Evolutionary conservation across 176 grass and related monocot species (phyloP).

Genomic region (Oryza longistaminata): DNA sequence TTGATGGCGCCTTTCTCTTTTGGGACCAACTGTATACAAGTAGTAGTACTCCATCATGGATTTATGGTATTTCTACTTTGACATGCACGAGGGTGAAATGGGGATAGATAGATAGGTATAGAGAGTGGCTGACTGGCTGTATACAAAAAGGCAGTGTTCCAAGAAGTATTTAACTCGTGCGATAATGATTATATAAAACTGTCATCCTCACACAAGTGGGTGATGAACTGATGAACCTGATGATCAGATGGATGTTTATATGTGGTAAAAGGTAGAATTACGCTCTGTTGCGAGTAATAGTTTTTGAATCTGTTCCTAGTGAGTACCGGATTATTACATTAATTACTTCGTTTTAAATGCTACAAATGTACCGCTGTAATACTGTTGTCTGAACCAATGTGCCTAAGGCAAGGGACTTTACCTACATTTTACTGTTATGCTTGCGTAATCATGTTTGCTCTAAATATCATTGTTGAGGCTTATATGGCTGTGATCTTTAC

Average conservation of each 20-base stretch:
- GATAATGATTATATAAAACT: background rate
- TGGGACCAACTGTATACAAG: background rate
- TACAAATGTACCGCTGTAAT: constrained; percentile 10
- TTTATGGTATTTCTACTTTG: background rate
- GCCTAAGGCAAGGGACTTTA: too few species aligned
- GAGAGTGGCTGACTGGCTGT: background rate
- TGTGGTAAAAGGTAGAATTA: background rate
- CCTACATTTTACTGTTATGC: background rate
- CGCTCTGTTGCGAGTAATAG: background rate
- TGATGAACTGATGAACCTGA: background rate
- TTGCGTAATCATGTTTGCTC: background rate
- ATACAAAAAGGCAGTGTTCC: too few species aligned
- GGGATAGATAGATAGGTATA: background rate
- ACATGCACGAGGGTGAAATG: background rate
- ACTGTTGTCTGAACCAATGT: too few species aligned
- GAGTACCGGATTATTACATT: background rate
- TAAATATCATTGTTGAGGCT: background rate
- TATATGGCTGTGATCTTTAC: background rate
- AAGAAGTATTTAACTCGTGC: background rate
- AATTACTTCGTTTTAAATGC: constrained; percentile 2
- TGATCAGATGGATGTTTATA: background rate
- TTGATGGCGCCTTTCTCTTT: background rate
- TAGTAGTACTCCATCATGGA: background rate
- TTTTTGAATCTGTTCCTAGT: constrained; percentile 7
- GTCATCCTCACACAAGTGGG: background rate